These are phyloP conservation scores for Penicillium pulvis DNA, from an alignment of 495 filamentous ascomycete species.

Conservation along the genomic window DNA sequence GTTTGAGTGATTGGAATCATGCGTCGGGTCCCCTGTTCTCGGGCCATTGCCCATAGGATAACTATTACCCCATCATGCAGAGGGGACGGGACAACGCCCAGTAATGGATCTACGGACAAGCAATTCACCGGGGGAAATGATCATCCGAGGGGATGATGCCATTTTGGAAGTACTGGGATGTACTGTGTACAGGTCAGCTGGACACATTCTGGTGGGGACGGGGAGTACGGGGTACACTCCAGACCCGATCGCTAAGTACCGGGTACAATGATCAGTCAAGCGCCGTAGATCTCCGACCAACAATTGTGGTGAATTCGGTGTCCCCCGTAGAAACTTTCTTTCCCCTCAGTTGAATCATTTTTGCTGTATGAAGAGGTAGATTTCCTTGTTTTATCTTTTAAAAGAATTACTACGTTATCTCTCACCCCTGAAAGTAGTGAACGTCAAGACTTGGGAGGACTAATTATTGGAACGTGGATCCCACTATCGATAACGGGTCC, in stretches of 20 bases:
- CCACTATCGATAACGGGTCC: slow-evolving; percentile 28
- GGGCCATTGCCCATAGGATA: slow-evolving; percentile 1
- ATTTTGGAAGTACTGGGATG: slow-evolving; percentile 18
- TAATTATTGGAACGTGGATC: slow-evolving; percentile 17
- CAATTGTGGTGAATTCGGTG: neutral
- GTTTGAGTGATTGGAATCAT: neutral
- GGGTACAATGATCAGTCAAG: slow-evolving; percentile 11
- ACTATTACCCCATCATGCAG: slow-evolving; percentile 16
- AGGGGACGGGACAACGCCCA: slow-evolving; percentile 8
- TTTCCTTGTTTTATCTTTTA: neutral
- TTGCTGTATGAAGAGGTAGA: neutral
- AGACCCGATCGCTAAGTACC: slow-evolving; percentile 13
- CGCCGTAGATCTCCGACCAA: slow-evolving; percentile 8
- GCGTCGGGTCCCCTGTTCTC: neutral
- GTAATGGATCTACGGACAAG: slow-evolving; percentile 11
- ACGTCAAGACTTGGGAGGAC: slow-evolving; percentile 18
- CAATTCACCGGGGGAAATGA: slow-evolving; percentile 1
- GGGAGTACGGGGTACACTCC: slow-evolving; percentile 27
- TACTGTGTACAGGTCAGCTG: slow-evolving; percentile 20
- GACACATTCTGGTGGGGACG: slow-evolving; percentile 13
- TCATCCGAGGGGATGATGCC: slow-evolving; percentile 2
- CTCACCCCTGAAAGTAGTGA: slow-evolving; percentile 7
- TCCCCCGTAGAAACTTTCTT: neutral
- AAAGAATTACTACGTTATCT: neutral
- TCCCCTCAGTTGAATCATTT: neutral